Conservation (phyloP, 129 eudicot genomes). For the Dittrichia graveolens region DNA sequence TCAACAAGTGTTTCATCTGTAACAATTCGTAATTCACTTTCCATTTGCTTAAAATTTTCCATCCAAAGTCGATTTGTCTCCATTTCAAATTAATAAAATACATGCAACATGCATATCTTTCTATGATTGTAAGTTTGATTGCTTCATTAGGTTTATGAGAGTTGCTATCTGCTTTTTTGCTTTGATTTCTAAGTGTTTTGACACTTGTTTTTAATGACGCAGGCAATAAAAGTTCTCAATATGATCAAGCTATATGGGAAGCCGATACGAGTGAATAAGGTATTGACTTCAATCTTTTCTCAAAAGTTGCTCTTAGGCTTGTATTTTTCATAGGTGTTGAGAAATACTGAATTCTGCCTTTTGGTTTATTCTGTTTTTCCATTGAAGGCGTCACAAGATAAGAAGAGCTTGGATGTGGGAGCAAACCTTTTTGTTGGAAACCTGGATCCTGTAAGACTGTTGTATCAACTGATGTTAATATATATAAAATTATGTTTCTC, state of each 20-base stretch:
- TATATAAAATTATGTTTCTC: not conserved
- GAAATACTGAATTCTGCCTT: not conserved
- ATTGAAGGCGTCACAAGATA: slow-evolving; percentile 97
- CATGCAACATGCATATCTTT: not conserved
- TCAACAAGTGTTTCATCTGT: not conserved
- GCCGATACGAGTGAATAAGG: slow-evolving; percentile 94
- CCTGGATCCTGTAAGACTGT: slow-evolving; percentile 82
- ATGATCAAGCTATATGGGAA: slow-evolving; percentile 95
- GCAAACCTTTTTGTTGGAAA: slow-evolving; percentile 98
- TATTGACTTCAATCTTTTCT: slow-evolving; percentile 17
- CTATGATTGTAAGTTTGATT: slow-evolving; percentile 9
- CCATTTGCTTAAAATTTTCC: not conserved
- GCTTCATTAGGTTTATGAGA: slow-evolving; percentile 1
- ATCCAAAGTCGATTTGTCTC: not conserved
- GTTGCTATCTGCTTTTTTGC: not conserved
- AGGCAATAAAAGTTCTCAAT: slow-evolving; percentile 97
- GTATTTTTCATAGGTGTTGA: not conserved
- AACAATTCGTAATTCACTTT: not conserved
- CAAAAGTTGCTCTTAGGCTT: not conserved
- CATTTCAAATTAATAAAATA: not conserved
- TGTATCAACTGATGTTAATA: not conserved
- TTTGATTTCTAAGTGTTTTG: not conserved
- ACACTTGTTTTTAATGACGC: slow-evolving; percentile 28
- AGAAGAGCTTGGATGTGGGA: slow-evolving; percentile 99
- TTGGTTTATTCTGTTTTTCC: slow-evolving; percentile 6